Conservation (phyloP, 2,329 filamentous ascomycete species). For the Venturia nashicola region DNA sequence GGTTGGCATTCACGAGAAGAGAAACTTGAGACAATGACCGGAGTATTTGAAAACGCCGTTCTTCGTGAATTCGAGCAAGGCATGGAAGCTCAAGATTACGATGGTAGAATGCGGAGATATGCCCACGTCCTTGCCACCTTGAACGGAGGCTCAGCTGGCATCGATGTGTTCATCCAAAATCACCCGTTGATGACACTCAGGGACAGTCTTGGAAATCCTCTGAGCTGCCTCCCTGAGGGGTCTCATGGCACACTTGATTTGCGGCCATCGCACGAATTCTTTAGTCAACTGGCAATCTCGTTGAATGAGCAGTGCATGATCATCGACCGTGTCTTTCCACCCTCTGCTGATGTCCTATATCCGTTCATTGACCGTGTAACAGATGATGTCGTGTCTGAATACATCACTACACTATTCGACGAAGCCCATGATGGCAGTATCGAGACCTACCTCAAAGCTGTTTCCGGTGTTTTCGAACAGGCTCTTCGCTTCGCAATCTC, state of each 20-base stretch:
- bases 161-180: constrained; percentile 81
- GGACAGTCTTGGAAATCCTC: constrained; percentile 57
- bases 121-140: constrained; percentile 72
- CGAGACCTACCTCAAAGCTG: constrained; percentile 68
- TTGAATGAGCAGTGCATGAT: constrained; percentile 72
- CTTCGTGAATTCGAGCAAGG: constrained; percentile 86
- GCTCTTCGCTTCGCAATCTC: constrained; percentile 64
- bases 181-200: constrained; percentile 64
- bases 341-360: constrained; percentile 58
- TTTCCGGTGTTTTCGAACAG: constrained; percentile 82
- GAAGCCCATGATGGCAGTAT: constrained; percentile 68
- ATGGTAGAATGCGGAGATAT: constrained; percentile 80
- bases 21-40: constrained; percentile 60
- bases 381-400: constrained; percentile 74
- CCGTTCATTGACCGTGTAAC: constrained; percentile 70
- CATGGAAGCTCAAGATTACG: constrained; percentile 77
- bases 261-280: constrained; percentile 71
- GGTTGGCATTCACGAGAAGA: constrained; percentile 62
- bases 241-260: constrained; percentile 55
- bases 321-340: constrained; percentile 72
- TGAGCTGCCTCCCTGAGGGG: constrained; percentile 67
- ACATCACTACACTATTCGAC: constrained; percentile 74
- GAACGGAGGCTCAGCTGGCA: constrained; percentile 65
- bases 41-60: constrained; percentile 82
- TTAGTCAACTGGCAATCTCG: constrained; percentile 59